Base-by-base conservation (phyloP, 805 yeast genomes). In the Tetrapisispora fleetii region DNA sequence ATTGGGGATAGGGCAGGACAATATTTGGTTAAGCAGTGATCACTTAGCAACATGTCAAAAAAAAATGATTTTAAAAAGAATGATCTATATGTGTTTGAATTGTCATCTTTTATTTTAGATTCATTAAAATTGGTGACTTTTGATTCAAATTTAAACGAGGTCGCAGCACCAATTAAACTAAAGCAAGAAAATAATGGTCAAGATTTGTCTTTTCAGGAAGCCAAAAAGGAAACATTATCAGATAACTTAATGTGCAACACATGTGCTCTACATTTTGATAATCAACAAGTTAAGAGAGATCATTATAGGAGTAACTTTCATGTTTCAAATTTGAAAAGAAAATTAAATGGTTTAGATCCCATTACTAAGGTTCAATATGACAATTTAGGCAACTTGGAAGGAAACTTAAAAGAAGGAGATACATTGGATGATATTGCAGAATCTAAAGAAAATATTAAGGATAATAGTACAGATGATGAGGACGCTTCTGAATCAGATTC, bases 221-320 rank as follows among this genome's bases (percentile, higher is more conserved):
- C 52, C 14, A 54, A 48, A 37, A 52, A 52, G 13, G 54, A 53
- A 22, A 14, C 32, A 4, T 44, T 49, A 1, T 49, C 57, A 3
- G 43, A 40, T 7, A 30, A 36, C 8, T 24, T 53, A 13, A 49
- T 43, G 33, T 61, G 71, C 46, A 49, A 50, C 21, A 52, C 58
- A 18, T 67, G 71, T 49, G 49, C 46, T 8, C n/a, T 52, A 0
- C 53, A 50, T n/a, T 58, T 67, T 10, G 36, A 40, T 16, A 46
- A 49, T 24, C 48, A 47, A 35, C 47, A 48, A 5, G 39, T 40
- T 7, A 54, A 64, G 35, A 68, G 71, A 49, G 63, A 58, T 2
- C 85, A 80, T 56, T 81, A 73, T 63, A 79, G 77, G 55, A 69
- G 80, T 0, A 86, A 81, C 55, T 69, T 73, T 21, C 81, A 83